Conservation (phyloP, 179 eudicot genomes). For the Nepenthes alata region DNA sequence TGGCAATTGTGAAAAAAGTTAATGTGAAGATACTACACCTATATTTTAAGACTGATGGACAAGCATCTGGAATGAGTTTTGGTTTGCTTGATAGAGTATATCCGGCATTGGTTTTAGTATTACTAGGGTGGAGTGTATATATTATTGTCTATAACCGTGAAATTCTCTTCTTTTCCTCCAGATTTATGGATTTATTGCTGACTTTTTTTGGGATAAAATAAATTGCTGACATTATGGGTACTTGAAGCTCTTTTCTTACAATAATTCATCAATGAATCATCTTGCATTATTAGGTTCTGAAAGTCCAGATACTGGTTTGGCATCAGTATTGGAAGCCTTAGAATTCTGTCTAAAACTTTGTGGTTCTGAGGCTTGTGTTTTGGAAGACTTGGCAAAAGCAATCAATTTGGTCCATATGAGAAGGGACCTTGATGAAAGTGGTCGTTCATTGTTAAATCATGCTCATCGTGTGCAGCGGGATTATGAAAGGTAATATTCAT, state of each 20-base stretch:
- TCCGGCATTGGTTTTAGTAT: too few relatives aligned
- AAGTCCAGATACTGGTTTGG: constrained; percentile 81
- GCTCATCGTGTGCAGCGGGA: constrained; percentile 80
- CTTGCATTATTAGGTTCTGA: constrained; percentile 33
- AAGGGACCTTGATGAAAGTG: constrained; percentile 90
- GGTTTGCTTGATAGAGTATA: too few relatives aligned
- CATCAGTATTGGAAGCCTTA: constrained; percentile 75
- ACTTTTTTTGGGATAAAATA: neutral
- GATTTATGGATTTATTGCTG: too few relatives aligned
- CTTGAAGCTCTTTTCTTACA: neutral
- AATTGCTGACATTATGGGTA: neutral
- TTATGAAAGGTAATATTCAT: constrained; percentile 62
- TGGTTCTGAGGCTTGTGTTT: constrained; percentile 87
- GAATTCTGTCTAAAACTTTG: constrained; percentile 87
- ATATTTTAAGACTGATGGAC: too few relatives aligned
- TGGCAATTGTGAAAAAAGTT: too few relatives aligned
- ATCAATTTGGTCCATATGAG: constrained; percentile 82
- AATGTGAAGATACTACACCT: too few relatives aligned
- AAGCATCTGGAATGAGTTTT: too few relatives aligned
- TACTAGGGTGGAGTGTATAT: neutral
- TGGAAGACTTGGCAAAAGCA: constrained; percentile 94
- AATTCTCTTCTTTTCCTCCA: too few relatives aligned
- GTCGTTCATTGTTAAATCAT: constrained; percentile 81
- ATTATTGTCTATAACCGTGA: neutral
- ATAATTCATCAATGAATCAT: neutral